Base-by-base conservation (phyloP, 768 basidiomycete genomes). In the Rhodocollybia butyracea region DNA sequence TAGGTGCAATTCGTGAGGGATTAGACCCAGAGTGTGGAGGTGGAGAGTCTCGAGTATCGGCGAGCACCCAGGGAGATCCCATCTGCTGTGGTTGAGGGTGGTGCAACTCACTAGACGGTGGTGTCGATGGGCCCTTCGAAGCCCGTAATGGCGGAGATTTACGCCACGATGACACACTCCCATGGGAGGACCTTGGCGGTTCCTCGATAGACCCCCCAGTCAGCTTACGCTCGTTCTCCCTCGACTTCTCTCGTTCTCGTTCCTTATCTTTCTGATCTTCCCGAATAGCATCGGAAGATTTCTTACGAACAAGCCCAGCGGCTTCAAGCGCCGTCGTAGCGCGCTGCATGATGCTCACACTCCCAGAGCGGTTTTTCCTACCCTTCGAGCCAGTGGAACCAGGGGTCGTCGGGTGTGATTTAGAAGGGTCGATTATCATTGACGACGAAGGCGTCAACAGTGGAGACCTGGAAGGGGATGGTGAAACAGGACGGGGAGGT, bases 281-380 rank as follows among this genome's bases (percentile, higher is more conserved):
- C 57, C 76, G 77, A 10, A 92, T 82, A 5, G 74, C 86, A 66
- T 94, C 92, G 0, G 81, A 71, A 3, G 87, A 89, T 70, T 89
- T 93, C 72, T 94, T 93, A 57, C 87, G 74, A 45, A 93, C 89
- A 10, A 95, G 70, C 2, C 91, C 89, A 12, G 88, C 89, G 10
- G 90, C 92, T 66, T 92, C 91, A 24, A 94, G 77, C 1, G 89
- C 92, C 1, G 93, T 96, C 2, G 94, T 95, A 0, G 93, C 94
- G 24, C 94, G 84, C 63, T 98, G 95, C 81, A 98, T 91, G 68
- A 98, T 97, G 63, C 88, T 94, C 50, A 98, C 91, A 56, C 94
- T 96, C 5, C 93, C 90, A 2, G 92, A 85, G 15, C 95, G 79
- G 24, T 70, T 74, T 67, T 95, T 94, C 46, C 85, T 77, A 19